Base-by-base conservation (phyloP, 1,284 basidiomycete genomes). In the Bjerkandera adusta region DNA sequence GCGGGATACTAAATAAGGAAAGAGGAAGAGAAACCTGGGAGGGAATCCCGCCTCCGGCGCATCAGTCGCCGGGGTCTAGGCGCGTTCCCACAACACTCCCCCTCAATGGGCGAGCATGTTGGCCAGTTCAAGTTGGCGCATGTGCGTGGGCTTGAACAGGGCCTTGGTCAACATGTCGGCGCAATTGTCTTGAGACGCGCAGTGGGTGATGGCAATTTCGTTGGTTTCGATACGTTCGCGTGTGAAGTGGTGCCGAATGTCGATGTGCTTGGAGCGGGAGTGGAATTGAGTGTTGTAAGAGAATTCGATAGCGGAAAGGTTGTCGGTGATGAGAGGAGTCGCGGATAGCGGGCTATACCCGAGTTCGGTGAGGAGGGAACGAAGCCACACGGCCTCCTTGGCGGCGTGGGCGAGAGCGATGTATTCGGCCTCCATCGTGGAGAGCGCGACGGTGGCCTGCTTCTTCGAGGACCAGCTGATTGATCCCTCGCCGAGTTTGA, bases 121-220 rank as follows among this genome's bases (percentile, higher is more conserved):
- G 10, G 47, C 22, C 15, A 39, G 36, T 15, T 26, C 35, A 20
- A 48, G 36, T 29, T 38, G 35, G 4, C 20, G 6, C 3, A 18
- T 12, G 33, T 51, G 50, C 3, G 27, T 42, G 4, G 36, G 24
- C 4, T 41, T 33, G 2, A 22, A 15, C 11, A 74, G 56, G 0
- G 67, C 45, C 43, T 75, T 76, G 2, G 71, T 76, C 35, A 76
- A 54, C 11, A 73, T 59, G 55, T 75, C 67, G 5, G 73, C 67
- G 6, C 63, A 22, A 37, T 70, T 70, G 2, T 67, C 60, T 0
- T 52, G 39, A 0, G 64, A 59, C 0, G 57, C 45, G 26, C 66
- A 52, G 36, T 68, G 65, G 1, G 48, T n/a, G 4, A 73, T 27
- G 0, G 44, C 12, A 22, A 76, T 54, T 0, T 63, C 42, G 2